These are phyloP conservation scores for Phytophthora melonis DNA, from an alignment of 352 stramenopile genomes.

Conservation along the genomic window DNA sequence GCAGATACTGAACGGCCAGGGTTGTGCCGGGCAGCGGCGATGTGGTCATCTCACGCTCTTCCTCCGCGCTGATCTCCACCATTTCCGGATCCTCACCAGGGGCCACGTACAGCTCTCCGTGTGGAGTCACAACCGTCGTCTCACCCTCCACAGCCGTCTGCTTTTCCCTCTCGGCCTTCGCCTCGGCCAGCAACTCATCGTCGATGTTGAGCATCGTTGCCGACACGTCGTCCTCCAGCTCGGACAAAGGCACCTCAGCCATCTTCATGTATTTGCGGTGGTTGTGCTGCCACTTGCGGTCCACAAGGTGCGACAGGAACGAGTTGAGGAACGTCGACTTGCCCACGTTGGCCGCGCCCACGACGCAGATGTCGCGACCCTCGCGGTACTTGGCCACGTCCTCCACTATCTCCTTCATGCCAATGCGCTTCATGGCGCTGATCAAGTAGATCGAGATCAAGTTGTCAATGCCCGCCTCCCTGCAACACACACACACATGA, in stretches of 20 bases:
- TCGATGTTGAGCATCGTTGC: conserved; percentile 71
- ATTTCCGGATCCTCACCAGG: conserved; percentile 72
- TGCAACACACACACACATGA: conserved; percentile 22
- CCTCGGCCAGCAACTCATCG: conserved; percentile 38
- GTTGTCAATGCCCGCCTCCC: conserved; percentile 79
- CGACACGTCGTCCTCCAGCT: conserved; percentile 58
- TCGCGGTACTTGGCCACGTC: conserved; percentile 83
- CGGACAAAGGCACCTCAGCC: conserved; percentile 57
- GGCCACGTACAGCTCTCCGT: conserved; percentile 59
- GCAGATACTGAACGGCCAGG: conserved; percentile 83
- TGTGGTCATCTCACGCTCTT: conserved; percentile 85
- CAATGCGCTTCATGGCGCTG: conserved; percentile 86
- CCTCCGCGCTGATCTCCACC: conserved; percentile 71
- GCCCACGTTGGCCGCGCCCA: conserved; percentile 93
- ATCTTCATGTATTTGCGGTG: conserved; percentile 90
- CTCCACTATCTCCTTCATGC: conserved; percentile 89
- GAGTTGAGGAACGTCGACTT: conserved; percentile 95
- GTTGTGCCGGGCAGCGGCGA: conserved; percentile 93
- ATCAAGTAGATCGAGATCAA: conserved; percentile 83
- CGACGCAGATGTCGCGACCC: conserved; percentile 89
- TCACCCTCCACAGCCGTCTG: conserved; percentile 13
- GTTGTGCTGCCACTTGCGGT: conserved; percentile 89
- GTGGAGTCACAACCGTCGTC: conserved; percentile 27
- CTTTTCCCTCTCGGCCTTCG: conserved; percentile 22
- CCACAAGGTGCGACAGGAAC: conserved; percentile 83